A percentile compares a stretch with the other conserved stretches of the same genome.
Conservation (phyloP, 768 basidiomycete species). For the Ephemerocybe angulata region DNA sequence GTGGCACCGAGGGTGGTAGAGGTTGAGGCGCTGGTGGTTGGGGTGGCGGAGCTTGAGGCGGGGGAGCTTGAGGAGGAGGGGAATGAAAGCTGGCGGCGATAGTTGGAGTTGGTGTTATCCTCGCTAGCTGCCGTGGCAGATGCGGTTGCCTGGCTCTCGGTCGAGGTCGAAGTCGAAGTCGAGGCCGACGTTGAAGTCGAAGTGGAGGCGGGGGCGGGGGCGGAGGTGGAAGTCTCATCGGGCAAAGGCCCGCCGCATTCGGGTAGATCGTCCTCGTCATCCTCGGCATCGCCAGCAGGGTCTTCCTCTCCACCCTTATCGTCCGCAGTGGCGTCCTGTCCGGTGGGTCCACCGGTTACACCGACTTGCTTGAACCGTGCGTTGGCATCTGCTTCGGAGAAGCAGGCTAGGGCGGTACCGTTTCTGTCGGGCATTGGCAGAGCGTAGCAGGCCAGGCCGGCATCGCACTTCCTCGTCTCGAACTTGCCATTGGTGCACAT, state of each 20-base stretch:
- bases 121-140: neutral
- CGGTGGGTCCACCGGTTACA: slow-evolving; percentile 41
- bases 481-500: slow-evolving; percentile 42
- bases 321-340: slow-evolving; percentile 15
- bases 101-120: neutral
- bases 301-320: slow-evolving; percentile 8
- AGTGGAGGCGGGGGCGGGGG: slow-evolving; percentile 14
- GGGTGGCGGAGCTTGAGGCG: too few relatives aligned
- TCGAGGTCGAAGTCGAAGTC: slow-evolving; percentile 1
- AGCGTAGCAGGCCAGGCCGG: slow-evolving; percentile 39
- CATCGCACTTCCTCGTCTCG: slow-evolving; percentile 32
- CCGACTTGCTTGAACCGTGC: slow-evolving; percentile 40
- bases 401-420: slow-evolving; percentile 46
- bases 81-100: slow-evolving; percentile 18
- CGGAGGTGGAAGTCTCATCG: slow-evolving; percentile 5
- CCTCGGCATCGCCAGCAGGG: too few relatives aligned
- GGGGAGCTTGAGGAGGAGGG: too few relatives aligned
- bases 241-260: slow-evolving; percentile 9
- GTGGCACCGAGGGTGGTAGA: too few relatives aligned
- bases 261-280: too few relatives aligned
- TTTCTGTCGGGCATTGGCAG: slow-evolving; percentile 46
- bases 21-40: too few relatives aligned
- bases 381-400: slow-evolving; percentile 34
- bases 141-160: slow-evolving; percentile 3
- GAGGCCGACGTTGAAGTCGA: too few relatives aligned